Conservation (phyloP, 345 rosid genomes). For the Boechera stricta region DNA sequence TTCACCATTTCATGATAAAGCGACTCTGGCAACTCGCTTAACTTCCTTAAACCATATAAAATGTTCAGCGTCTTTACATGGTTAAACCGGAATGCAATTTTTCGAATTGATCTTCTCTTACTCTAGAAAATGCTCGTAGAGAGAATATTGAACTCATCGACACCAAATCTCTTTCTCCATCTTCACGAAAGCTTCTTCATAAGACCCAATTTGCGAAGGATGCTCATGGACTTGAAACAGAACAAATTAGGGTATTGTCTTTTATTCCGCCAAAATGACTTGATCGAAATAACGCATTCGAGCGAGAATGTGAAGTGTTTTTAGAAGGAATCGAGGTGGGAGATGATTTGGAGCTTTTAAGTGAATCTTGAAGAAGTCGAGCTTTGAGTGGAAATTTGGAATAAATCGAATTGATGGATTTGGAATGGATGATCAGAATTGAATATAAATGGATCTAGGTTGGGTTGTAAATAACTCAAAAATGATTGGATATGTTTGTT, state of each 20-base stretch:
- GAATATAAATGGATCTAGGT: too few species aligned
- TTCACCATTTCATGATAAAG: too few species aligned
- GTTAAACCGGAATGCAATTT: slow-evolving; percentile 61
- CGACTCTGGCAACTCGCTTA: too few species aligned
- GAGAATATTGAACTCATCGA: slow-evolving; percentile 81
- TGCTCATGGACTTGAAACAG: slow-evolving; percentile 79
- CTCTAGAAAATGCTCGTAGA: slow-evolving; percentile 68
- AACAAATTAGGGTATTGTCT: slow-evolving; percentile 57
- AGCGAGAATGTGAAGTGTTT: slow-evolving; percentile 77
- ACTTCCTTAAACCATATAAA: slow-evolving; percentile 20
- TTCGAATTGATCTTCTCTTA: slow-evolving; percentile 64
- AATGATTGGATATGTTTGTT: too few species aligned
- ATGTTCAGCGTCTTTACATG: slow-evolving; percentile 83
- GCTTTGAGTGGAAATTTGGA: slow-evolving; percentile 64
- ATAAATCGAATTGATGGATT: slow-evolving; percentile 17
- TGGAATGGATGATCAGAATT: too few species aligned
- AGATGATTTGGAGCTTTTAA: slow-evolving; percentile 44
- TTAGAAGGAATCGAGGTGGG: slow-evolving; percentile 76
- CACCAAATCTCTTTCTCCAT: slow-evolving; percentile 69
- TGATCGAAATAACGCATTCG: slow-evolving; percentile 87
- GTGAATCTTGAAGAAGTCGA: slow-evolving; percentile 71
- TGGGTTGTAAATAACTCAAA: too few species aligned
- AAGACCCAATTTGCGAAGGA: slow-evolving; percentile 64
- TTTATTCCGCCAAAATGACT: slow-evolving; percentile 67
- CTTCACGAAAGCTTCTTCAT: slow-evolving; percentile 74